Percentiles rank a stretch among this genome's conserved stretches.
These are phyloP conservation scores for Rubroboletus satanas DNA, from an alignment of 768 basidiomycete species.

Conservation along the genomic window DNA sequence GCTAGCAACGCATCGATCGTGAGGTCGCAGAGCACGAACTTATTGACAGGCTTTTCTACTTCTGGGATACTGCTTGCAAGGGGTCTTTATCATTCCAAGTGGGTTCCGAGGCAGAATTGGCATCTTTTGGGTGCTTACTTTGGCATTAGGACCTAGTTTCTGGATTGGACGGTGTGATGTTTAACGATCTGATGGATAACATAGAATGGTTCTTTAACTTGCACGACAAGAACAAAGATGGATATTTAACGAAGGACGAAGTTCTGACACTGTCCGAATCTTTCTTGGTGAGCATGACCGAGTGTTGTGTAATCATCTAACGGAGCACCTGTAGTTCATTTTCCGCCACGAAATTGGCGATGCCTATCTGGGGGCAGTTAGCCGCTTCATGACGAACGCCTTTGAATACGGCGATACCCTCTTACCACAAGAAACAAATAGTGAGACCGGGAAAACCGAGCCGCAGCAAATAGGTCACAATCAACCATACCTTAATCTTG, in stretches of 20 bases:
- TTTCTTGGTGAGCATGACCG: constrained; percentile 55
- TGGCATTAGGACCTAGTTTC: constrained; percentile 72
- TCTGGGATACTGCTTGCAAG: constrained; percentile 81
- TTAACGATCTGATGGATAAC: constrained; percentile 96
- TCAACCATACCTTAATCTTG: constrained; percentile 88
- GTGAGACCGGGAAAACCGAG: constrained; percentile 35
- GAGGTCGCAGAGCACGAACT: constrained; percentile 95
- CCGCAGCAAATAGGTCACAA: constrained; percentile 62
- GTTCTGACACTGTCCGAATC: constrained; percentile 94
- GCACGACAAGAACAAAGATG: constrained; percentile 95
- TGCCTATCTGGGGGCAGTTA: constrained; percentile 93
- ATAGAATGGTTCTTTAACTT: constrained; percentile 99
- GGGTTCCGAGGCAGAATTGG: constrained; percentile 9
- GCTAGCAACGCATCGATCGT: constrained; percentile 80
- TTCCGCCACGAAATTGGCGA: constrained; percentile 97
- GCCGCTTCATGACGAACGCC: constrained; percentile 95
- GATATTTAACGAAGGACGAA: constrained; percentile 93
- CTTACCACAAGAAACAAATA: constrained; percentile 44
- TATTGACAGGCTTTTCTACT: constrained; percentile 89
- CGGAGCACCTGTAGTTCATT: constrained; percentile 67
- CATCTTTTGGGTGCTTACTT: constrained; percentile 3
- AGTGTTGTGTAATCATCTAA: neutral
- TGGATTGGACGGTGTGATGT: constrained; percentile 89
- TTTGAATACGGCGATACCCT: constrained; percentile 98
- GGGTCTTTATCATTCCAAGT: constrained; percentile 92